Conservation (phyloP, 148 eudicot genomes). For the Pouteria glomerata region DNA sequence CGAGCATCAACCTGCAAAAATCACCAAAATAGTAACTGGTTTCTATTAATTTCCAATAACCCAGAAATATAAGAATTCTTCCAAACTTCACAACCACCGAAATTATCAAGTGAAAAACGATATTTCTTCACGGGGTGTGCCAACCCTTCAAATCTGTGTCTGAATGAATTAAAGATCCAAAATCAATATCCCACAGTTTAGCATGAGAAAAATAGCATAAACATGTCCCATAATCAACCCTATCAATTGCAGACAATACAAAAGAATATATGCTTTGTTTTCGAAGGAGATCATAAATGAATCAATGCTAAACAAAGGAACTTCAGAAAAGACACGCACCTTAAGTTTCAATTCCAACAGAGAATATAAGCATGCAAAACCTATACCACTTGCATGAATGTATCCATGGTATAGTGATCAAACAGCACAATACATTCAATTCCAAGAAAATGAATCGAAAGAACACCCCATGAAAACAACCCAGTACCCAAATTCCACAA, state of each 20-base stretch:
- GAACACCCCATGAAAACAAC: slow-evolving; percentile 25
- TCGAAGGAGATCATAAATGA: slow-evolving; percentile 20
- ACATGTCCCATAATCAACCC: neutral
- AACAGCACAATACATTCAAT: slow-evolving; percentile 8
- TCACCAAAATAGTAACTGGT: too few relatives aligned
- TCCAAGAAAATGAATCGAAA: slow-evolving; percentile 18
- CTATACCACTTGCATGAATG: slow-evolving; percentile 17
- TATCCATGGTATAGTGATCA: slow-evolving; percentile 16
- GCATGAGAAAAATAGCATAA: neutral
- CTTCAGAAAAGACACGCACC: slow-evolving; percentile 13
- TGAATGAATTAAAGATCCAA: too few relatives aligned
- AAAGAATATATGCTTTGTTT: neutral
- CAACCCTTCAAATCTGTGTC: too few relatives aligned
- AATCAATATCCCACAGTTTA: neutral
- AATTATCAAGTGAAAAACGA: too few relatives aligned
- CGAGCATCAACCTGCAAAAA: too few relatives aligned
- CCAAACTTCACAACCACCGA: too few relatives aligned
- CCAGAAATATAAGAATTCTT: too few relatives aligned
- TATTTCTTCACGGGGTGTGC: too few relatives aligned
- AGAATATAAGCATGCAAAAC: slow-evolving; percentile 20
- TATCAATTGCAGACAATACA: neutral
- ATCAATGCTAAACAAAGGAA: slow-evolving; percentile 27
- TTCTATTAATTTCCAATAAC: too few relatives aligned
- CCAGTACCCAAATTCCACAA: slow-evolving; percentile 18
- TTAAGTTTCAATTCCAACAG: slow-evolving; percentile 18